Evolutionary conservation across 768 basidiomycete species (phyloP).

Genomic region (Boletus barrowsii): DNA sequence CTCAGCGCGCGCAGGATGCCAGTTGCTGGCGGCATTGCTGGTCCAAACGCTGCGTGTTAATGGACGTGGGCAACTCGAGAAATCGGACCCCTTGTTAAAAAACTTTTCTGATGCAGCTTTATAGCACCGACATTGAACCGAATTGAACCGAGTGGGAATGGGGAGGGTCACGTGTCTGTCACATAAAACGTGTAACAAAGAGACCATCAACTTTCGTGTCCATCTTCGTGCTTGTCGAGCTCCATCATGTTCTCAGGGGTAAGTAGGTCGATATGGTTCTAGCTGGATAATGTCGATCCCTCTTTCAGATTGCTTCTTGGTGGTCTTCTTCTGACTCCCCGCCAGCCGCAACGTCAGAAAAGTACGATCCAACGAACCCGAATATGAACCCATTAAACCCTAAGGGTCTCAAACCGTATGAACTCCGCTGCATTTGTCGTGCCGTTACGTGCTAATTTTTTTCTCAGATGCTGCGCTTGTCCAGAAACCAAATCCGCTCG

Average conservation of each 20-base stretch:
- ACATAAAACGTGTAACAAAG: too few relatives aligned
- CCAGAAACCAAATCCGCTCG: slow-evolving; percentile 89
- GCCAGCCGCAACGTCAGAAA: slow-evolving; percentile 34
- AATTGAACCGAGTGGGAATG: too few relatives aligned
- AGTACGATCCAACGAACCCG: slow-evolving; percentile 71
- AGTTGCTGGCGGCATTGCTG: slow-evolving; percentile 9
- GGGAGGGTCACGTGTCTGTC: not conserved
- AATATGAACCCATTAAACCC: slow-evolving; percentile 90
- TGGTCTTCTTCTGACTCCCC: slow-evolving; percentile 45
- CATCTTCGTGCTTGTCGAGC: not conserved
- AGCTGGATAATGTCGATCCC: not conserved
- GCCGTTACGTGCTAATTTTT: not conserved
- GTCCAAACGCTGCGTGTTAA: not conserved
- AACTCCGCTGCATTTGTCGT: not conserved
- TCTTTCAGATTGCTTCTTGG: slow-evolving; percentile 46
- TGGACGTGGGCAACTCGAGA: not conserved
- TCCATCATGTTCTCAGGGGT: slow-evolving; percentile 45
- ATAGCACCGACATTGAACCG: too few relatives aligned
- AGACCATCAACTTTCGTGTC: not conserved
- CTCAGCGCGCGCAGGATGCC: slow-evolving; percentile 7
- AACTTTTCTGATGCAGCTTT: too few relatives aligned
- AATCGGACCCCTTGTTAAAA: too few relatives aligned
- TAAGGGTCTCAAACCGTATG: slow-evolving; percentile 92
- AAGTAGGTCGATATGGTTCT: not conserved
- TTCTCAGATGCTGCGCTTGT: slow-evolving; percentile 87